Evolutionary conservation across 768 basidiomycete genomes (phyloP).

Genomic region (Serendipita indica): DNA sequence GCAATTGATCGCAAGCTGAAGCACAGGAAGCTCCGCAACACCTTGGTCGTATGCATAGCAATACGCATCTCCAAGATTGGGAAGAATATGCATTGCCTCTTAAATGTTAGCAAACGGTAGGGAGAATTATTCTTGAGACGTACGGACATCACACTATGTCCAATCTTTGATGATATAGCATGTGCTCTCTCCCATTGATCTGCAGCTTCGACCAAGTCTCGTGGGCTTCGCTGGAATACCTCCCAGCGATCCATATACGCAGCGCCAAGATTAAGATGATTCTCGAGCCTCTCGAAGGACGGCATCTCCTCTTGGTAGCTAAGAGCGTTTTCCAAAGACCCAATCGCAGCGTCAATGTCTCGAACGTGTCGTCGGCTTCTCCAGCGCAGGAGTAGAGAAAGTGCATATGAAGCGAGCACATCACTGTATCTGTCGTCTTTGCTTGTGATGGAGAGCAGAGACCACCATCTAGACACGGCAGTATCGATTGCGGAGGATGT

Average conservation of each 20-base stretch:
- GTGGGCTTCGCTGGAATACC: not conserved
- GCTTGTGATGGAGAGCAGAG: not conserved
- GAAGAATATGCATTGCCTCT: not conserved
- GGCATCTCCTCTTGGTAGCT: not conserved
- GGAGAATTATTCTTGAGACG: not conserved
- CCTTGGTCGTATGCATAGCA: not conserved
- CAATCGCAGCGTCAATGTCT: not conserved
- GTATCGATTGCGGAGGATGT: not conserved
- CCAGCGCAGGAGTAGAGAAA: not conserved
- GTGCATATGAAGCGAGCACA: not conserved
- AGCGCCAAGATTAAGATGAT: not conserved
- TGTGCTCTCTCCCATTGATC: not conserved
- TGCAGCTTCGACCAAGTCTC: not conserved
- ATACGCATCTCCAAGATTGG: constrained; percentile 5
- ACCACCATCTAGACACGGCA: not conserved
- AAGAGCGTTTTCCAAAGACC: not conserved
- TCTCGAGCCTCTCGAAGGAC: not conserved
- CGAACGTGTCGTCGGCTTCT: not conserved
- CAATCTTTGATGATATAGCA: not conserved
- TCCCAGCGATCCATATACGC: constrained; percentile 7
- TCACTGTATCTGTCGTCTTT: not conserved
- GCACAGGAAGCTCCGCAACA: not conserved
- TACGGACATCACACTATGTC: not conserved
- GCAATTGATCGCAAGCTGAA: not conserved
- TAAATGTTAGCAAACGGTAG: not conserved